Evolutionary conservation across 2,329 filamentous ascomycete species (phyloP).

Genomic region (Paecilomyces variotii): DNA sequence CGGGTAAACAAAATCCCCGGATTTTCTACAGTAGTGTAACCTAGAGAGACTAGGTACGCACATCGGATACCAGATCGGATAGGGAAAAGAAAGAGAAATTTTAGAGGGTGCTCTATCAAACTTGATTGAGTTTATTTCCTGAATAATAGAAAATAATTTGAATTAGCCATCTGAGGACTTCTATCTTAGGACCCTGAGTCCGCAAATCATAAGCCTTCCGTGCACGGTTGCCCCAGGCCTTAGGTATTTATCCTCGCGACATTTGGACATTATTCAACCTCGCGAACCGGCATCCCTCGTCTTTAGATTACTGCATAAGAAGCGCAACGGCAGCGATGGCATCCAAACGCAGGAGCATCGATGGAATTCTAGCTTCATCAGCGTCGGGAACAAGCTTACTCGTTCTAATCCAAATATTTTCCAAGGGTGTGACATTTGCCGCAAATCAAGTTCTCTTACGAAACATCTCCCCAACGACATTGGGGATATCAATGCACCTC

Average conservation of each 20-base stretch:
- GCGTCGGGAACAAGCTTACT: slow-evolving; percentile 74
- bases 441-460: slow-evolving; percentile 88
- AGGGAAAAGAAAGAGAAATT: too few relatives aligned
- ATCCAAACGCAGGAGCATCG: slow-evolving; percentile 9
- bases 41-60: too few relatives aligned
- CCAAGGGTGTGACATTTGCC: slow-evolving; percentile 80
- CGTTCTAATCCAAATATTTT: slow-evolving; percentile 78
- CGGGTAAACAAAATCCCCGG: too few relatives aligned
- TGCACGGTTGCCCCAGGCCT: too few relatives aligned
- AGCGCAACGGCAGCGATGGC: neutral
- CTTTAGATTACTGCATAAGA: neutral
- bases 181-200: too few relatives aligned
- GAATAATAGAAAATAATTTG: too few relatives aligned
- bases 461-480: slow-evolving; percentile 72
- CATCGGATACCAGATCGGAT: too few relatives aligned
- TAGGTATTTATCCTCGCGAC: neutral
- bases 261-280: neutral
- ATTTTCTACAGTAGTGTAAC: too few relatives aligned
- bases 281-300: neutral
- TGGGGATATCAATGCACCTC: slow-evolving; percentile 81
- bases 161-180: too few relatives aligned
- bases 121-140: too few relatives aligned
- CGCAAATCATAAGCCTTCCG: too few relatives aligned
- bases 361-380: slow-evolving; percentile 19
- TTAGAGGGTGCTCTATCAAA: too few relatives aligned